Evolutionary conservation across 2,329 filamentous ascomycete species (phyloP), one percentile per base, ranked within the genome.

Genomic region (Hymenoscyphus scutula): DNA sequence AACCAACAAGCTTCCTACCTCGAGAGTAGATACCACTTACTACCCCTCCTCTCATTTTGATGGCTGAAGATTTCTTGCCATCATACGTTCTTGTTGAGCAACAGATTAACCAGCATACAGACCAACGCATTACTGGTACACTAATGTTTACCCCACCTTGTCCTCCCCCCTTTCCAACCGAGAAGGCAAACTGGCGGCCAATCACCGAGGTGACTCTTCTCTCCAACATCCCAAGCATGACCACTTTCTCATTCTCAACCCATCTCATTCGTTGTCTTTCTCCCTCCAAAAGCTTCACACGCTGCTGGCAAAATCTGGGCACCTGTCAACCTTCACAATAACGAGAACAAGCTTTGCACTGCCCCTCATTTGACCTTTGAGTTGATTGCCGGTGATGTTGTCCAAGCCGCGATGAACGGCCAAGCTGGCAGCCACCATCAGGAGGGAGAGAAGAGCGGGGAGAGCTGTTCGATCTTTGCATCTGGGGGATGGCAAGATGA

Each of bases 271-370:
- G 56, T 23, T 32, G 13, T 56, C 23, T 10, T 37, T 10, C 25
- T 25, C 32, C 34, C n/a, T 25, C 23, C 37, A 57, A 38, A 58
- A 58, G 27, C 38, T 48, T 58, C 29, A 19, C 25, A 48, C 25
- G 29, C 25, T 25, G 41, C 37, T 58, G 23, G 27, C 41, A 19
- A 58, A 58, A n/a, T 15, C 56, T 58, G 56, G 56, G 56, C 56
- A 58, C 41, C 37, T 58, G 11, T 58, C n/a, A 19, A 17, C 10
- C 10, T 19, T 27, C 19, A 25, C 25, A 48, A 15, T 23, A 30
- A 10, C 30, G 15, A 56, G 11, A 27, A 57, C 25, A 34, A 48
- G 23, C 27, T 17, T 23, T 51, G 56, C 56, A 58, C 56, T 48
- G 56, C 56, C 56, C 27, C 56, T 45, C 30, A 27, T 51, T 51